Percentiles rank a stretch among this genome's conserved stretches.
phyloP scores from a whole-genome alignment of 2,329 filamentous ascomycete genomes.

The Tolypocladium endophyticum region DNA sequence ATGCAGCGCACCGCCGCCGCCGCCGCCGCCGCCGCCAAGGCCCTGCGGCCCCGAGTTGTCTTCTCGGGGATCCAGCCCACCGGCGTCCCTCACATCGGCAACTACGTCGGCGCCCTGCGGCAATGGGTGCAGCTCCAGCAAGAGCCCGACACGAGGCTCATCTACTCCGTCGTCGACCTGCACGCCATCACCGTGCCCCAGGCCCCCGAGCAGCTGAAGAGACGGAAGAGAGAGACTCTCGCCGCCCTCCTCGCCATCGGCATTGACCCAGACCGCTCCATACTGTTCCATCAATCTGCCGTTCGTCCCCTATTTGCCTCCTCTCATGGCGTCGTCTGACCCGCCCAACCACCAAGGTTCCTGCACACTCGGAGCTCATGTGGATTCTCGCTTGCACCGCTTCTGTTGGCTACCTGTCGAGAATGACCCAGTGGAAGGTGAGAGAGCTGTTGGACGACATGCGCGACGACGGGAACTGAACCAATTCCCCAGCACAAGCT shows the following conservation, averaged over 20 bases:
- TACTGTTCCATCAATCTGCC: slow-evolving; percentile 72
- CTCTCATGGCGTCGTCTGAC: background rate
- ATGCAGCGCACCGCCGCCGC: background rate
- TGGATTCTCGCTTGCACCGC: slow-evolving; percentile 93
- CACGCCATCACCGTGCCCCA: slow-evolving; percentile 83
- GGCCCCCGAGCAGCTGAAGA: slow-evolving; percentile 46
- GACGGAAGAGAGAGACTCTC: slow-evolving; percentile 62
- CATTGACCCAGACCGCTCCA: slow-evolving; percentile 63
- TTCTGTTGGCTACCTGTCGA: slow-evolving; percentile 82
- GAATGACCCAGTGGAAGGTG: slow-evolving; percentile 99
- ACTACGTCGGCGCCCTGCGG: slow-evolving; percentile 82
- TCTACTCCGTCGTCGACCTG: slow-evolving; percentile 86
- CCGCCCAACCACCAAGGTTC: slow-evolving; percentile 36
- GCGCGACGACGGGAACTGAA: background rate
- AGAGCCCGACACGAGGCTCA: slow-evolving; percentile 48
- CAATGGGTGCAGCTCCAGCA: slow-evolving; percentile 75
- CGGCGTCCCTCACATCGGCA: slow-evolving; percentile 85
- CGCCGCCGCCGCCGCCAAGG: background rate
- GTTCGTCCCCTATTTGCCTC: slow-evolving; percentile 32
- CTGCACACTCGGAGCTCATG: slow-evolving; percentile 81
- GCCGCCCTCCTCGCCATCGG: slow-evolving; percentile 78
- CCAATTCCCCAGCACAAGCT: slow-evolving; percentile 56
- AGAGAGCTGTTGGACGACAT: background rate
- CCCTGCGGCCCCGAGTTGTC: slow-evolving; percentile 37
- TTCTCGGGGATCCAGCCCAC: slow-evolving; percentile 98